These are phyloP conservation scores for Colletotrichum brevisporum DNA, from an alignment of 2,329 filamentous ascomycete species.

Conservation along the genomic window DNA sequence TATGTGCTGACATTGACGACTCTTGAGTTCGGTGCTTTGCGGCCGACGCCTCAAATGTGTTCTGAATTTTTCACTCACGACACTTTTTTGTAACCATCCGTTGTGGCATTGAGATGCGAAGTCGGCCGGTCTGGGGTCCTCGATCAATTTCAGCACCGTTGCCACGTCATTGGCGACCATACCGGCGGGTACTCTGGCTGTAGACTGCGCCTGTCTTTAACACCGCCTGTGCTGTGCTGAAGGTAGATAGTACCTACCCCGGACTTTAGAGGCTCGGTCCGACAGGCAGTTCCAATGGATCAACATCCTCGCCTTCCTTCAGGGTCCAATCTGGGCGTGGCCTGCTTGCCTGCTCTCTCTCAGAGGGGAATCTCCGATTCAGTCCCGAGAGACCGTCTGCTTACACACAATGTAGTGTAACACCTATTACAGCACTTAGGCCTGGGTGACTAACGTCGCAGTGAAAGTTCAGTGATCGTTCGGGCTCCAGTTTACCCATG, in stretches of 20 bases:
- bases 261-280: slow-evolving; percentile 36
- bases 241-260: slow-evolving; percentile 18
- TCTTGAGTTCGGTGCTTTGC: background rate
- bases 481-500: too few relatives aligned
- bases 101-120: too few relatives aligned
- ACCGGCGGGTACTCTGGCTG: too few relatives aligned
- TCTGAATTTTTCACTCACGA: slow-evolving; percentile 23
- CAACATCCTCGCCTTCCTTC: background rate
- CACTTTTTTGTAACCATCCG: too few relatives aligned
- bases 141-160: too few relatives aligned
- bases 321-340: slow-evolving; percentile 8
- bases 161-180: too few relatives aligned
- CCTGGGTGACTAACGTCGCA: too few relatives aligned
- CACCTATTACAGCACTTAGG: background rate
- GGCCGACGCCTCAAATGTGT: slow-evolving; percentile 28
- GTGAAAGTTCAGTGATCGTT: too few relatives aligned
- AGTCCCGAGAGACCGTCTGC: slow-evolving; percentile 4
- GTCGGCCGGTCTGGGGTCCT: background rate
- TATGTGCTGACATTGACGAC: background rate
- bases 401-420: background rate
- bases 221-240: too few relatives aligned
- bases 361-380: slow-evolving; percentile 5
- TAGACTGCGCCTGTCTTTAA: too few relatives aligned
- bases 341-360: background rate
- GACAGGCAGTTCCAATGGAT: slow-evolving; percentile 2